Percentiles rank a stretch among this genome's conserved stretches.
Conservation (phyloP, 192 early-diverging fungal genomes). For the Backusella morwellensis region DNA sequence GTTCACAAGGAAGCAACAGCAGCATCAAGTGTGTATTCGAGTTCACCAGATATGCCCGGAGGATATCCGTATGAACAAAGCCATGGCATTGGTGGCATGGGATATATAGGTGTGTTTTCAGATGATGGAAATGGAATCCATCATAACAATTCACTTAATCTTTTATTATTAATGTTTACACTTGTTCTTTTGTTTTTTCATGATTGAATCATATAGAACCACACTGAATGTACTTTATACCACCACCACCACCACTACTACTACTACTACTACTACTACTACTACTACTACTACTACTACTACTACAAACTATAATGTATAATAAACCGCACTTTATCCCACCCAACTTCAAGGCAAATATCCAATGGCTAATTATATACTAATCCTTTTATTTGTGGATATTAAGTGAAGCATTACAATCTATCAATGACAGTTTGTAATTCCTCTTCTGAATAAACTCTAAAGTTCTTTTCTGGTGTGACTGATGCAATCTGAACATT, state of each 20-base stretch:
- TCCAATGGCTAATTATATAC: not conserved
- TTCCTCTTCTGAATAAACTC: slow-evolving; percentile 77
- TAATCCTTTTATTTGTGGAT: not conserved
- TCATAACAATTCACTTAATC: not conserved
- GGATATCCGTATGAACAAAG: not conserved
- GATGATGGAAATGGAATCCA: not conserved
- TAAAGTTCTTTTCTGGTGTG: slow-evolving; percentile 75
- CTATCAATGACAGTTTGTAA: slow-evolving; percentile 75
- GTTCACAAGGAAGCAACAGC: not conserved
- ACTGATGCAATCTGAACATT: slow-evolving; percentile 96
- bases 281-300: not conserved
- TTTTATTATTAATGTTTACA: not conserved
- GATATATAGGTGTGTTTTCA: slow-evolving; percentile 3
- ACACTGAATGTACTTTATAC: not conserved
- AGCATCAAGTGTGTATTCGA: not conserved
- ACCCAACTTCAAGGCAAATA: not conserved
- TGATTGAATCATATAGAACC: not conserved
- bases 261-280: not conserved
- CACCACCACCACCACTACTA: not conserved
- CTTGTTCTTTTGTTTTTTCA: slow-evolving; percentile 2
- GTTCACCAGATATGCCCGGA: not conserved
- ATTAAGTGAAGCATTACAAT: slow-evolving; percentile 44
- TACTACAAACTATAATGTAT: not conserved
- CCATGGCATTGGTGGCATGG: not conserved
- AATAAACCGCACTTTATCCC: not conserved